Conservation (phyloP, 2,329 filamentous ascomycete species). For the Ceratocystiopsis sp. region DNA sequence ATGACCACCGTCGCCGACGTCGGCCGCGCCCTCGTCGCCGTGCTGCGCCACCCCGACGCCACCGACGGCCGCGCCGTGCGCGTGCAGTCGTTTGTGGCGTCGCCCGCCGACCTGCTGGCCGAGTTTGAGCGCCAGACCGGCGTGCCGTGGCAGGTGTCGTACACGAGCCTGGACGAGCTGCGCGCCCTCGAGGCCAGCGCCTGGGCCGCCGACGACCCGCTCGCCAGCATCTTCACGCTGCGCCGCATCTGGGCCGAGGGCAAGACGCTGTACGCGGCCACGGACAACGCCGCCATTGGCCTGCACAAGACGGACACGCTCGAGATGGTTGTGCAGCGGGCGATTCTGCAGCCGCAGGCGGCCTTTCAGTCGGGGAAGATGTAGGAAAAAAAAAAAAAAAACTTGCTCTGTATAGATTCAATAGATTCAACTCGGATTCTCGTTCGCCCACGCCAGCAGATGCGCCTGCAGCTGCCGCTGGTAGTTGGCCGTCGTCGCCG, state of each 20-base stretch:
- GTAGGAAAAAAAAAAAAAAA: not conserved
- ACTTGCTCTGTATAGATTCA: too few relatives aligned
- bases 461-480: constrained; percentile 4
- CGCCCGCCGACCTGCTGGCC: constrained; percentile 3
- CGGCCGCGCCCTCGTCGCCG: constrained; percentile 1
- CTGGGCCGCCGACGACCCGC: not conserved
- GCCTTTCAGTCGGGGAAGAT: constrained; percentile 7
- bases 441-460: too few relatives aligned
- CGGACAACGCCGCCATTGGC: constrained; percentile 34
- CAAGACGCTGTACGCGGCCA: constrained; percentile 37
- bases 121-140: constrained; percentile 7
- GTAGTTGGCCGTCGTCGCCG: constrained; percentile 7
- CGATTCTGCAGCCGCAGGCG: not conserved
- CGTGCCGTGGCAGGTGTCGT: constrained; percentile 1
- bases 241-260: constrained; percentile 8
- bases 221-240: constrained; percentile 6
- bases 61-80: constrained; percentile 4
- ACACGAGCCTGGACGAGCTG: constrained; percentile 3
- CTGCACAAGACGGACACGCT: constrained; percentile 6
- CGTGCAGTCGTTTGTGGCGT: constrained; percentile 4
- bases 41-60: constrained; percentile 2
- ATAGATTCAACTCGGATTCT: too few relatives aligned
- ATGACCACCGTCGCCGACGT: constrained; percentile 7
- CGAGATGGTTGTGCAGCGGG: constrained; percentile 4
- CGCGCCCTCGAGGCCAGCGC: constrained; percentile 2